Evolutionary conservation across 768 basidiomycete genomes (phyloP).

Genomic region (Tulasnella sp.): DNA sequence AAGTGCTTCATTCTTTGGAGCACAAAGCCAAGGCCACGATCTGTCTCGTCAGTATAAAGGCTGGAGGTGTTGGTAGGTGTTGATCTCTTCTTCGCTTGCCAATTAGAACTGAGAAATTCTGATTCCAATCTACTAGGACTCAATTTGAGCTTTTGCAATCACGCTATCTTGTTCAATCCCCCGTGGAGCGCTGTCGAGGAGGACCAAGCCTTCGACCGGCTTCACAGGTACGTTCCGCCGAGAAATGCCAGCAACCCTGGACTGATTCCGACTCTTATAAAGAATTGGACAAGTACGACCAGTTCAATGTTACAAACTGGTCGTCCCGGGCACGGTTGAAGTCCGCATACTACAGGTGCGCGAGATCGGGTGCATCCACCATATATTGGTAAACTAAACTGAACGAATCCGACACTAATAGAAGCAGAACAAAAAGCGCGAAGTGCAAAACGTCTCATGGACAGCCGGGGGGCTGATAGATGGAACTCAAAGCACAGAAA

Average conservation of each 20-base stretch:
- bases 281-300: neutral
- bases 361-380: neutral
- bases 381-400: neutral
- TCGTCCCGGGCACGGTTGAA: neutral
- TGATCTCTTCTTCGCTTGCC: neutral
- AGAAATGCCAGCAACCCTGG: neutral
- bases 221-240: slow-evolving; percentile 3
- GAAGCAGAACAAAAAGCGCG: neutral
- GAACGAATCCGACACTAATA: neutral
- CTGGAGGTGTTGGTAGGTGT: neutral
- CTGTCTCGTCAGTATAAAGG: neutral
- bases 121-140: neutral
- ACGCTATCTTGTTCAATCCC: slow-evolving; percentile 11
- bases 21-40: neutral
- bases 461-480: neutral
- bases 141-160: slow-evolving; percentile 2
- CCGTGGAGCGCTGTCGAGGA: neutral
- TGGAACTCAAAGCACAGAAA: slow-evolving; percentile 4
- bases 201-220: slow-evolving; percentile 12
- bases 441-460: neutral
- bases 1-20: neutral
- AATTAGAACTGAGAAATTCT: neutral
- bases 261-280: neutral
- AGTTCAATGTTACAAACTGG: neutral
- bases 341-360: neutral